A percentile compares a stretch with the other conserved stretches of the same genome.
phyloP scores from a whole-genome alignment of 2,329 filamentous ascomycete genomes.

The Penicillium brevicompactum region DNA sequence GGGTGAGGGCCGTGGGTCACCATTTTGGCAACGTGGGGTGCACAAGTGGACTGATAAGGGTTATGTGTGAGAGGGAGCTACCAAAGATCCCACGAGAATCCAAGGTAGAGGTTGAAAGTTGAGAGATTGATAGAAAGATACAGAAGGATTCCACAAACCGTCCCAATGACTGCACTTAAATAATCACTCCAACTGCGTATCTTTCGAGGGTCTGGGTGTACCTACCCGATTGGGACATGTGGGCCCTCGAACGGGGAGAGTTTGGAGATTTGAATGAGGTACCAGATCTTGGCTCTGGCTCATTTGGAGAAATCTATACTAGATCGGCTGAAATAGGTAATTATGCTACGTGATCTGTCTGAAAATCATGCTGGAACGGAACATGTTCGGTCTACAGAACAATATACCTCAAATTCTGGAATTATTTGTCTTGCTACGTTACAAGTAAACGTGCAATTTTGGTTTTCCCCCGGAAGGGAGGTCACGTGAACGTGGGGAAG shows the following conservation, averaged over 20 bases:
- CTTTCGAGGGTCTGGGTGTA: slow-evolving; percentile 29
- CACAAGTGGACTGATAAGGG: slow-evolving; percentile 15
- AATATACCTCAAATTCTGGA: no score
- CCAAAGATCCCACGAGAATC: background rate
- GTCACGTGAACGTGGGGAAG: slow-evolving; percentile 20
- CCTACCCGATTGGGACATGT: slow-evolving; percentile 29
- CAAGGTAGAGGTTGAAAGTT: background rate
- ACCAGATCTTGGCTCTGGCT: no score
- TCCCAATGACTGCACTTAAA: slow-evolving; percentile 13
- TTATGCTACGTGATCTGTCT: no score
- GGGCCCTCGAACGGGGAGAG: background rate
- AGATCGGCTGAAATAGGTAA: no score
- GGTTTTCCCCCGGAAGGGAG: background rate
- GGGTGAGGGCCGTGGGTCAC: slow-evolving; percentile 30
- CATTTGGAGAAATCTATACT: no score
- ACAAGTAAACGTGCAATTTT: background rate
- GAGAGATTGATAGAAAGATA: background rate
- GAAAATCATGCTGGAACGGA: no score
- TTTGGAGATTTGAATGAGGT: slow-evolving; percentile 2
- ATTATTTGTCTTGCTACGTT: no score
- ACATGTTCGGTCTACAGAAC: no score
- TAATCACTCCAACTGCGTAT: slow-evolving; percentile 1
- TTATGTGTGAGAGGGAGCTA: background rate
- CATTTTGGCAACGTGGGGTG: slow-evolving; percentile 15
- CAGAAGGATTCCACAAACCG: no score